Evolutionary conservation across 2,329 filamentous ascomycete species (phyloP), one percentile per base, ranked within the genome.

Genomic region (Diplodia corticola): DNA sequence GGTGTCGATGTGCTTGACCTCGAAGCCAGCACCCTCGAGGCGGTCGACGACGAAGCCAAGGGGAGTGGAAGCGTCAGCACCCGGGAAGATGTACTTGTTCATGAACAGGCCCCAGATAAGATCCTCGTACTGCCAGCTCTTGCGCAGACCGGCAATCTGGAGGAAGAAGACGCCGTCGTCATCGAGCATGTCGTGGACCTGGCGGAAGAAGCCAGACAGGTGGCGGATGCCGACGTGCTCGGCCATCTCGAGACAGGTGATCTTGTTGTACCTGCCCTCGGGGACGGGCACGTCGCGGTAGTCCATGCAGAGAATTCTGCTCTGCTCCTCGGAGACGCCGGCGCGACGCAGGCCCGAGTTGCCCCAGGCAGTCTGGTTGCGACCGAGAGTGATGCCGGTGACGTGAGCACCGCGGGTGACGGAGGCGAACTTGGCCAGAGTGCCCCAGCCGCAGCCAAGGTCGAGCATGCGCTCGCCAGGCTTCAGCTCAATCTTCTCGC

Each of bases 11-110:
- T 84, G 84, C 89, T 97, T 98, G 79, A 98, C 83, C 80, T 98
- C 95, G 73, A 92, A 96, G 44, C 92, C 92, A 69, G 91, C 90
- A 66, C 86, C 89, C 83, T 99, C 95, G 22, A 97, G 86, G 76
- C 88, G 88, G 79, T 92, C 88, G 72, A 96, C 84, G 73, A 95
- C 92, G 80, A 89, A 95, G 72, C 92, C 92, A 57, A 99, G 88
- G 61, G 95, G 95, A 67, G 93, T 96, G 50, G 92, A 96, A 63
- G 95, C 95, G 77, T 98, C 95, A 61, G 95, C 95, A 77, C 95
- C 95, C 37, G 93, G 95, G 87, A 98, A 98, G 79, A 98, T 86
- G 81, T 98, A 97, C 84, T 97, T 97, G 89, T 98, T 98, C 93
- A 98, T 96, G 86, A 97, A 98, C 54, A 98, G 86, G 78, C 95